Conservation (phyloP, 2,329 filamentous ascomycete species). For the Cladosporium cucumerinum region DNA sequence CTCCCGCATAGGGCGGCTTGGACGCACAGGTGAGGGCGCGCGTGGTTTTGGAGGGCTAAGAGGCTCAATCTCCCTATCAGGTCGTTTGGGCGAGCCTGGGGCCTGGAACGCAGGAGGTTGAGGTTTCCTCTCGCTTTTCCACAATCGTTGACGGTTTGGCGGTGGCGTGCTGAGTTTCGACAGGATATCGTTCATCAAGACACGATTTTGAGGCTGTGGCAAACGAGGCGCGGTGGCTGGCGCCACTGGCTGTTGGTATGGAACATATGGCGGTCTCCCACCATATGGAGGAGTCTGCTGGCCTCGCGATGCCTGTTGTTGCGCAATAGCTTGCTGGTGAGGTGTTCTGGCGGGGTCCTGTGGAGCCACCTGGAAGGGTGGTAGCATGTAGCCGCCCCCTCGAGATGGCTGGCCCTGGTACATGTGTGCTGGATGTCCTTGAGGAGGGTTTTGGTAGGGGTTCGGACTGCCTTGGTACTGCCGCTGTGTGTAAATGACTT, state of each 20-base stretch:
- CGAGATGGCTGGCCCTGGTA: constrained; percentile 37
- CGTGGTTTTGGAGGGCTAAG: constrained; percentile 33
- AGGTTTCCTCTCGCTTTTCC: constrained; percentile 31
- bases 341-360: constrained; percentile 36
- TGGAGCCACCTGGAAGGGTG: constrained; percentile 46
- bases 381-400: constrained; percentile 44
- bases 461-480: constrained; percentile 24
- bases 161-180: constrained; percentile 30
- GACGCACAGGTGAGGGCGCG: constrained; percentile 3
- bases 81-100: constrained; percentile 25
- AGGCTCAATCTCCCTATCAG: constrained; percentile 30
- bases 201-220: constrained; percentile 20
- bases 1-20: neutral
- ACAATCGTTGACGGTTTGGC: constrained; percentile 22
- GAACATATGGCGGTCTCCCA: neutral
- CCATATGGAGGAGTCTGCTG: constrained; percentile 20
- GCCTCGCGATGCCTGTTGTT: constrained; percentile 22
- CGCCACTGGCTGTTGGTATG: constrained; percentile 17
- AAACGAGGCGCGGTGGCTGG: constrained; percentile 28
- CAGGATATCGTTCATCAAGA: constrained; percentile 26
- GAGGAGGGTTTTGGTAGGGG: constrained; percentile 29
- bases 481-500: constrained; percentile 32
- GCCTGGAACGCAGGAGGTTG: constrained; percentile 21
- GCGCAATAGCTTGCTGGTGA: constrained; percentile 23
- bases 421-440: constrained; percentile 21